phyloP scores from a whole-genome alignment of 176 grass and related monocot species.

The Juncus effusus region DNA sequence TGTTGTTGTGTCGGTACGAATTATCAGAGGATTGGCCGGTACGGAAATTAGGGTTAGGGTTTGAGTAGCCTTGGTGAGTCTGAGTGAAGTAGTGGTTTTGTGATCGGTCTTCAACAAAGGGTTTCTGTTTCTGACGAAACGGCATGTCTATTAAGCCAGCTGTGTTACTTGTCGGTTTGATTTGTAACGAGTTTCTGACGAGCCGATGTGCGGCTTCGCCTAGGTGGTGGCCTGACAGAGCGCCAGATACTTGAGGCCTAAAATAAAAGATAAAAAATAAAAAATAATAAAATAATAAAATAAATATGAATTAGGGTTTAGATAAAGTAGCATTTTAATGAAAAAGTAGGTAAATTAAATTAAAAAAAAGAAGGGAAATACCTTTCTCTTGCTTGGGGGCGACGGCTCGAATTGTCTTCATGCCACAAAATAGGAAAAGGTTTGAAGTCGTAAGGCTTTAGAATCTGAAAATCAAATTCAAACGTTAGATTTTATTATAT shows the following conservation, averaged over 20 bases:
- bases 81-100: constrained; percentile 12
- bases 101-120: constrained; percentile 14
- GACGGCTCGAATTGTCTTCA: constrained; percentile 69
- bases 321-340: neutral
- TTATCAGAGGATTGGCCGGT: constrained; percentile 43
- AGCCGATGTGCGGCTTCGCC: constrained; percentile 90
- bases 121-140: constrained; percentile 54
- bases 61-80: constrained; percentile 10
- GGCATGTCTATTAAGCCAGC: constrained; percentile 57
- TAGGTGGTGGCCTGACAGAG: constrained; percentile 71
- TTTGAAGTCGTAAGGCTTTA: constrained; percentile 85
- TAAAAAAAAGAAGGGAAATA: constrained; percentile 17
- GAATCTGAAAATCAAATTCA: constrained; percentile 45
- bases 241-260: constrained; percentile 79
- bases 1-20: constrained; percentile 48
- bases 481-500: constrained; percentile 8
- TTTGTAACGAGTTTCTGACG: constrained; percentile 87
- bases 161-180: constrained; percentile 48
- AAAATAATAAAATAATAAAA: constrained; percentile 10
- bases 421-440: constrained; percentile 94
- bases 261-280: constrained; percentile 21
- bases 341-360: constrained; percentile 8
- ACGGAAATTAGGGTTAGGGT: constrained; percentile 46
- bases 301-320: neutral
- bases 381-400: constrained; percentile 74